Base-by-base conservation (phyloP, 2,329 filamentous ascomycete genomes). In the Diaporthe nobilis region DNA sequence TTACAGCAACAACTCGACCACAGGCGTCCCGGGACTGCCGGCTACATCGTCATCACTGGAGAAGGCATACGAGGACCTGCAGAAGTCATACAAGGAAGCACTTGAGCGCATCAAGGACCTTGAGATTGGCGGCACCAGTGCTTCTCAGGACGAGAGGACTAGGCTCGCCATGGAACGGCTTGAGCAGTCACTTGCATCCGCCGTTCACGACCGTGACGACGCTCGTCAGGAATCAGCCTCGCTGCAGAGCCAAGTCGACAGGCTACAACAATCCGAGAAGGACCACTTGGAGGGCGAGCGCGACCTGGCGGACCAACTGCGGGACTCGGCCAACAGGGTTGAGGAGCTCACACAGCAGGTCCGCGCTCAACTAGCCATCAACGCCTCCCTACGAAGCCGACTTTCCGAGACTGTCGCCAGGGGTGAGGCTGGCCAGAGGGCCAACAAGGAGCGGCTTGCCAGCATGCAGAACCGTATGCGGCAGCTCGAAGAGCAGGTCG, bases 261-360 rank as follows among this genome's bases (percentile, higher is more conserved):
- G 86, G 15, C 84, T 94, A 12, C 88, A 89, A 74, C 85, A 86
- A 28, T 85, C 87, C 0, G 92, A 94, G 80, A 87, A 89, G 71
- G 83, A 87, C 65, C 87, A 88, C 72, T 82, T 93, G 1, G 87
- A 88, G 74, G 89, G 90, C 55, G 93, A 95, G 82, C 88, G 89
- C 76, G 90, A 87, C 71, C 88, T 95, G 3, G 91, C 94, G 3
- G 88, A 90, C 63, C 92, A 97, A 79, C 89, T 98, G 12, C 89
- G 91, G 55, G 90, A 92, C 71, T 94, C 95, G 6, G 94, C 95
- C 7, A 90, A 89, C 60, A 93, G 94, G 20, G 93, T 98, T 77
- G 95, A 98, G 80, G 90, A 94, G 77, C 89, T 98, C 28, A 94
- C 95, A 9, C 87, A 88, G 53, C 93, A 97, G 82, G 95, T 98